phyloP scores from a whole-genome alignment of 179 eudicot species.

The Silene vulgaris region DNA sequence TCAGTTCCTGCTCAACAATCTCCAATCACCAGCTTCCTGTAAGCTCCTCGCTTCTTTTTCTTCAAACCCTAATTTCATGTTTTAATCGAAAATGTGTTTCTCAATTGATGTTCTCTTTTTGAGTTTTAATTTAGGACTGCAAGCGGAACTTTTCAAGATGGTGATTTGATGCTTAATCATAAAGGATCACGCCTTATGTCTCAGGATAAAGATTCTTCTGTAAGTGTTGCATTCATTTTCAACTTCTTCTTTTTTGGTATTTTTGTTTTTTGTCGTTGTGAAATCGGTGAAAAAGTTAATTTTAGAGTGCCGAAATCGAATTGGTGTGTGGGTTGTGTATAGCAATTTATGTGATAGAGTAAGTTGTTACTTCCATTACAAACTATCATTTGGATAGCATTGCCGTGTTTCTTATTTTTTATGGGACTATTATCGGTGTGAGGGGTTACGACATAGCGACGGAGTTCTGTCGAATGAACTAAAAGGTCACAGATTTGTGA shows the following conservation, averaged over 20 bases:
- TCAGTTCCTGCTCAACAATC: conserved; percentile 74
- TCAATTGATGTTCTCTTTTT: not conserved
- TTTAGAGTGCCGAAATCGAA: too few species aligned
- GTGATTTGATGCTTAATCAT: conserved; percentile 70
- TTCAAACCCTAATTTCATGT: conserved; percentile 9
- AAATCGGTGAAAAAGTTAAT: too few species aligned
- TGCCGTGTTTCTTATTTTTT: not conserved
- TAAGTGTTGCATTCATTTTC: conserved; percentile 26
- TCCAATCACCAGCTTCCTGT: conserved; percentile 71
- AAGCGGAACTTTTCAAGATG: conserved; percentile 95
- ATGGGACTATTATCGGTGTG: not conserved
- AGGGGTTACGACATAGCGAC: too few species aligned
- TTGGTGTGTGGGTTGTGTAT: too few species aligned
- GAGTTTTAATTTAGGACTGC: conserved; percentile 54
- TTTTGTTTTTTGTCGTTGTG: too few species aligned
- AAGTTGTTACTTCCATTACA: too few species aligned
- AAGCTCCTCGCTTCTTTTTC: conserved; percentile 12
- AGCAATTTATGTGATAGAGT: too few species aligned
- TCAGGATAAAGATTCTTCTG: conserved; percentile 49
- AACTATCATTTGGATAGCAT: not conserved
- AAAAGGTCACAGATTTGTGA: not conserved
- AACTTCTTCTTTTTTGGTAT: not conserved
- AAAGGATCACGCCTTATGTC: conserved; percentile 72
- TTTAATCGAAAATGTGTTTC: not conserved
- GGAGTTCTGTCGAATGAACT: not conserved